Conservation (phyloP, 371 early-diverging fungal genomes). For the Basidiobolus meristosporus region DNA sequence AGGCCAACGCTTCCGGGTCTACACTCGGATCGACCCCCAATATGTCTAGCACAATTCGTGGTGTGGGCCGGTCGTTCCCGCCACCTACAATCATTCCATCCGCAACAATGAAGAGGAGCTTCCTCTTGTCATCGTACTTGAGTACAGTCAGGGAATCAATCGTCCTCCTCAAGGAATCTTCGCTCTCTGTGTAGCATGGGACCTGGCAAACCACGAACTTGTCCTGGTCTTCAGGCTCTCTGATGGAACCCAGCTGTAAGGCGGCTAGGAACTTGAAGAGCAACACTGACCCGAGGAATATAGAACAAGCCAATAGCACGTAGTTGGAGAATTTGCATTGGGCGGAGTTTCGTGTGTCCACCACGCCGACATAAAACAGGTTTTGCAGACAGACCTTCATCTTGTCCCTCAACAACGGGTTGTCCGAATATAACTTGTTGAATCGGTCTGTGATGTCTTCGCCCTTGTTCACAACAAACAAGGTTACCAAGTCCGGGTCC, state of each 20-base stretch:
- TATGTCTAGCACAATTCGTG: slow-evolving; percentile 89
- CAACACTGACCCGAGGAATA: slow-evolving; percentile 66
- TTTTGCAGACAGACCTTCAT: slow-evolving; percentile 54
- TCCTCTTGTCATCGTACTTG: slow-evolving; percentile 87
- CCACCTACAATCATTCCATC: slow-evolving; percentile 90
- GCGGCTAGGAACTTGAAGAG: slow-evolving; percentile 84
- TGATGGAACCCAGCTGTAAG: slow-evolving; percentile 52
- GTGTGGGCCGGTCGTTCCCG: slow-evolving; percentile 94
- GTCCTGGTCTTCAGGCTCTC: slow-evolving; percentile 66
- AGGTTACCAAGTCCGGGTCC: slow-evolving; percentile 23
- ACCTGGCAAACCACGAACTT: slow-evolving; percentile 86
- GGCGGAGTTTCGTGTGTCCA: slow-evolving; percentile 63
- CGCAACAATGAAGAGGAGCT: slow-evolving; percentile 80
- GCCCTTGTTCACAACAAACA: slow-evolving; percentile 49
- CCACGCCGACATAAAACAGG: slow-evolving; percentile 72
- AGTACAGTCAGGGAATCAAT: slow-evolving; percentile 88
- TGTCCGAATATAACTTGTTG: neutral
- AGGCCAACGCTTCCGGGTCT: slow-evolving; percentile 81
- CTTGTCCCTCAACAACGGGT: slow-evolving; percentile 10
- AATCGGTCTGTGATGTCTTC: slow-evolving; percentile 9
- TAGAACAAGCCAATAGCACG: slow-evolving; percentile 57
- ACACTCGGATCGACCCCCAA: slow-evolving; percentile 74
- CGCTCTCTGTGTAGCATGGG: slow-evolving; percentile 95
- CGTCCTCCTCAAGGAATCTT: slow-evolving; percentile 80
- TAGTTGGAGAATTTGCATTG: slow-evolving; percentile 80